Percentiles rank a stretch among this genome's conserved stretches.
Conservation (phyloP, 306 rosid species). For the Quercus wislizeni region DNA sequence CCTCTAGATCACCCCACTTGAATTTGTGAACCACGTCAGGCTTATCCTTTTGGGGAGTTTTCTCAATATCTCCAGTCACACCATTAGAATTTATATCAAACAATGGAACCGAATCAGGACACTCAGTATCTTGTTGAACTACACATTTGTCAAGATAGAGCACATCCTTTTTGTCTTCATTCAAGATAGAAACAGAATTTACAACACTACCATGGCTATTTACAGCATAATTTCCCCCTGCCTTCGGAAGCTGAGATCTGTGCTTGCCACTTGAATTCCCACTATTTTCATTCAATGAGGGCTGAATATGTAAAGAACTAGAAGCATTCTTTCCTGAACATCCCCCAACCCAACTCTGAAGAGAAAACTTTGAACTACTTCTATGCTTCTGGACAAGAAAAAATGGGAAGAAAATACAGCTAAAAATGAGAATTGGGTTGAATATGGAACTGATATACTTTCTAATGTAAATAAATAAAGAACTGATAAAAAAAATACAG, state of each 20-base stretch:
- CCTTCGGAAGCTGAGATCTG: slow-evolving; percentile 44
- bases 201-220: slow-evolving; percentile 32
- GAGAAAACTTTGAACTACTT: slow-evolving; percentile 75
- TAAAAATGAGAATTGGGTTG: background rate
- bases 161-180: slow-evolving; percentile 32
- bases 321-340: slow-evolving; percentile 58
- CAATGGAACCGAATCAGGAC: slow-evolving; percentile 33
- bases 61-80: slow-evolving; percentile 40
- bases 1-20: slow-evolving; percentile 67
- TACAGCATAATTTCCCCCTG: slow-evolving; percentile 37
- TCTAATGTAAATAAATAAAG: background rate
- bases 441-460: background rate
- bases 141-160: slow-evolving; percentile 24
- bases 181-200: slow-evolving; percentile 35
- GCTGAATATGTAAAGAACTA: slow-evolving; percentile 34
- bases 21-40: slow-evolving; percentile 45
- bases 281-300: slow-evolving; percentile 31
- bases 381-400: slow-evolving; percentile 71
- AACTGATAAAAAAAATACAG: background rate
- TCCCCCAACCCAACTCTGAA: slow-evolving; percentile 89
- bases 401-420: slow-evolving; percentile 5
- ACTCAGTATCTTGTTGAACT: slow-evolving; percentile 34
- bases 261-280: slow-evolving; percentile 38
- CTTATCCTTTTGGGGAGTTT: slow-evolving; percentile 36
- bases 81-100: slow-evolving; percentile 30